phyloP scores from a whole-genome alignment of 73 alveolate genomes.

The Blepharisma japonicum region DNA sequence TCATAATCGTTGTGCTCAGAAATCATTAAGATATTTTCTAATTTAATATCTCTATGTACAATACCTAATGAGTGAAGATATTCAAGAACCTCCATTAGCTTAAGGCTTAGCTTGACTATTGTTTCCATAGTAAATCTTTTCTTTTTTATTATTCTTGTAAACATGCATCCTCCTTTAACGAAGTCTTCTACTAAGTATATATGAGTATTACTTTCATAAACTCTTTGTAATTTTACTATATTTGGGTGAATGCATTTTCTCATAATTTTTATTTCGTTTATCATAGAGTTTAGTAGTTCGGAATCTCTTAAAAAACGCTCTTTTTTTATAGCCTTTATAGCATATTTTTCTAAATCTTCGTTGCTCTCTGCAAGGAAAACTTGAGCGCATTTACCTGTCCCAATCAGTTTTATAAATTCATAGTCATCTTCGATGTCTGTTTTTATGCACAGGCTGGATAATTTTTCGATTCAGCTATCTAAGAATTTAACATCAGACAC shows the following conservation, averaged over 20 bases:
- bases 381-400: not conserved
- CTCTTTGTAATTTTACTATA: conserved; percentile 37
- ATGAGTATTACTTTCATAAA: conserved; percentile 46
- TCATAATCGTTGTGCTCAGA: conserved; percentile 54
- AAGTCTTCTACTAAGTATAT: conserved; percentile 54
- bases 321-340: not conserved
- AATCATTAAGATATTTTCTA: conserved; percentile 69
- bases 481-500: not conserved
- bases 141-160: conserved; percentile 32
- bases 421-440: conserved; percentile 7
- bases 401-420: not conserved
- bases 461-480: conserved; percentile 8
- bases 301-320: not conserved
- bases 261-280: conserved; percentile 36
- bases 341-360: not conserved
- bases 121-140: not conserved
- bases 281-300: not conserved
- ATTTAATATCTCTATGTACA: conserved; percentile 72
- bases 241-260: conserved; percentile 34
- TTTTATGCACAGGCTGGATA: not conserved
- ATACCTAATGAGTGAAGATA: conserved; percentile 51
- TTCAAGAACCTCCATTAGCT: conserved; percentile 33
- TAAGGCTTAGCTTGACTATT: not conserved
- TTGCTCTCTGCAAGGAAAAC: not conserved
- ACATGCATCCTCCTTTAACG: conserved; percentile 49